Evolutionary conservation across 2,329 filamentous ascomycete species (phyloP).

Genomic region (Metarhizium robertsii): DNA sequence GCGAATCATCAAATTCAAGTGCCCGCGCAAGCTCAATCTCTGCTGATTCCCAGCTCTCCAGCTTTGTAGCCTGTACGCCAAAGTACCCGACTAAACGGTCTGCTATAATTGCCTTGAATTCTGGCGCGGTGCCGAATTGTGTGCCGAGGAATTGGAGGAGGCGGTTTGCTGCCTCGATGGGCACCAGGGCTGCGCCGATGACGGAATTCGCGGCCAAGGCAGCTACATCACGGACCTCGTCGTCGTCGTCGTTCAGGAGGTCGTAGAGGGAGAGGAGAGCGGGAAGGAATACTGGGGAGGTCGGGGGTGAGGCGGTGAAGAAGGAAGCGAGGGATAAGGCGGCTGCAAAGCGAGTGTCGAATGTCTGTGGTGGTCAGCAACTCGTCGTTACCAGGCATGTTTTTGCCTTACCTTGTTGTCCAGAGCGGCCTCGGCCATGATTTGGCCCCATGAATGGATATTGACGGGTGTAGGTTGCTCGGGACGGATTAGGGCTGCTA

Average conservation of each 20-base stretch:
- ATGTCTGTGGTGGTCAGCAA: conserved; percentile 33
- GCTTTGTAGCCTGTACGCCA: conserved; percentile 7
- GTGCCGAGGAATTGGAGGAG: conserved; percentile 34
- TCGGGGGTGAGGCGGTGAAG: conserved; percentile 20
- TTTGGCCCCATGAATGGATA: conserved; percentile 35
- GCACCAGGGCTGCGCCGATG: conserved; percentile 33
- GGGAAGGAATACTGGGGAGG: conserved; percentile 34
- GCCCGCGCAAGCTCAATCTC: conserved; percentile 32
- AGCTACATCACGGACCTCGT: conserved; percentile 67
- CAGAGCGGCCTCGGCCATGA: conserved; percentile 38
- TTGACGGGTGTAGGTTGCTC: conserved; percentile 8
- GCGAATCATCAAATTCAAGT: conserved; percentile 49
- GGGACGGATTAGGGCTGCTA: conserved; percentile 23
- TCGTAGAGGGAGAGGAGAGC: conserved; percentile 63
- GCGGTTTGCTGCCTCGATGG: conserved; percentile 35
- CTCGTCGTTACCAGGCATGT: neutral
- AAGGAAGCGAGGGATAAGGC: conserved; percentile 45
- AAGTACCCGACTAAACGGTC: conserved; percentile 28
- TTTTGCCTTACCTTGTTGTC: conserved; percentile 33
- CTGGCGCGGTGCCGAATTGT: conserved; percentile 22
- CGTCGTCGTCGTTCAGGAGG: conserved; percentile 79
- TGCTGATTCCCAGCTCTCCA: conserved; percentile 16
- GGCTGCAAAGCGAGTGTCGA: conserved; percentile 55
- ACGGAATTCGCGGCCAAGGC: conserved; percentile 39
- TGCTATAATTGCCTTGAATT: conserved; percentile 31